These are phyloP conservation scores for Podospora comata DNA, from an alignment of 495 filamentous ascomycete genomes.

Conservation along the genomic window DNA sequence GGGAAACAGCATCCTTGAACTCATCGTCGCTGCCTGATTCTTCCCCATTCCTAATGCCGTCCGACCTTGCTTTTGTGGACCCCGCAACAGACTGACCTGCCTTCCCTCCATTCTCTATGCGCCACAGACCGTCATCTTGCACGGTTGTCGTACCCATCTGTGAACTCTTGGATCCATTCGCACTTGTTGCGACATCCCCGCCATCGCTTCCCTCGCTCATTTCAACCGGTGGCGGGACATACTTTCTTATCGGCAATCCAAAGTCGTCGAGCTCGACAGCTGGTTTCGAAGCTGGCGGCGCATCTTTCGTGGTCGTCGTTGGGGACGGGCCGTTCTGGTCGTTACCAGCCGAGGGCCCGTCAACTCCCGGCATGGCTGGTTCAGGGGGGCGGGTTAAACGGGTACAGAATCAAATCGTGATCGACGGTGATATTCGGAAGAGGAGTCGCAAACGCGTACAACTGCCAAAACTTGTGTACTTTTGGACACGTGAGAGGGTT, in stretches of 20 bases:
- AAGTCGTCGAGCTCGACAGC: constrained; percentile 53
- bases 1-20: constrained; percentile 40
- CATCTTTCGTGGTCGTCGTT: constrained; percentile 14
- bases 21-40: constrained; percentile 32
- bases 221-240: constrained; percentile 23
- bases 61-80: background rate
- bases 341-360: constrained; percentile 27
- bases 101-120: background rate
- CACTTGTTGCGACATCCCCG: constrained; percentile 10
- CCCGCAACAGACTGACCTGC: background rate
- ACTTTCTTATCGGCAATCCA: constrained; percentile 51
- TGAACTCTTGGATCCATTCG: background rate
- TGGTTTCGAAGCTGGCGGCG: constrained; percentile 8
- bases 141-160: background rate
- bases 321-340: constrained; percentile 17
- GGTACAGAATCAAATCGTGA: background rate
- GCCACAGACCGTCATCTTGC: background rate
- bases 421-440: background rate
- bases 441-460: background rate
- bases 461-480: constrained; percentile 1
- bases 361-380: constrained; percentile 27
- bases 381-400: background rate
- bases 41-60: constrained; percentile 2
- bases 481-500: background rate
- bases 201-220: background rate